Evolutionary conservation across 1,284 basidiomycete genomes (phyloP).

Genomic region (Papiliotrema terrestris): DNA sequence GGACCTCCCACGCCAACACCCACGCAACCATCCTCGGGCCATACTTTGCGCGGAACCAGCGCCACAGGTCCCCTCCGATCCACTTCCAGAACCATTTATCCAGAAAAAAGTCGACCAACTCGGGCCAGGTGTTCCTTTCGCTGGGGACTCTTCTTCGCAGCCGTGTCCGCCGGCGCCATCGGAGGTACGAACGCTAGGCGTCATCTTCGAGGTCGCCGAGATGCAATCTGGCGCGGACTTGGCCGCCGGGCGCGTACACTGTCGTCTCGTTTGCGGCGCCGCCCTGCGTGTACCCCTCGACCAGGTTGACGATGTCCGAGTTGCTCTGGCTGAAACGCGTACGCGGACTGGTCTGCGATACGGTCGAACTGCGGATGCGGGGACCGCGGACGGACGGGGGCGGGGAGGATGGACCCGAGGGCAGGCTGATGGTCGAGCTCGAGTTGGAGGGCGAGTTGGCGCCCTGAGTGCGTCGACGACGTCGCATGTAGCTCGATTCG

Average conservation of each 20-base stretch:
- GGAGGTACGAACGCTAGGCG: neutral
- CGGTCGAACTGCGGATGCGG: constrained; percentile 28
- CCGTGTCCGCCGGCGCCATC: too few species aligned
- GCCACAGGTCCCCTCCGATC: too few species aligned
- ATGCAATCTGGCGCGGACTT: constrained; percentile 26
- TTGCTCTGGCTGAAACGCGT: constrained; percentile 33
- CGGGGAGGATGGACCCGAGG: constrained; percentile 28
- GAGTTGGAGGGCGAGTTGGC: constrained; percentile 21
- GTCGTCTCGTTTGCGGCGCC: constrained; percentile 47
- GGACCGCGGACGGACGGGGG: constrained; percentile 23
- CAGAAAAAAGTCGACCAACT: too few species aligned
- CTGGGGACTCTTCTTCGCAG: too few species aligned
- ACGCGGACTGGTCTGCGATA: constrained; percentile 10
- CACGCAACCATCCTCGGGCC: too few species aligned
- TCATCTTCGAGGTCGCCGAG: constrained; percentile 37
- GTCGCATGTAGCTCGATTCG: constrained; percentile 1
- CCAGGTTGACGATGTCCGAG: constrained; percentile 18
- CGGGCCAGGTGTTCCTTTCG: too few species aligned
- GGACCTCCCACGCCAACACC: too few species aligned
- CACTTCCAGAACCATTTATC: too few species aligned
- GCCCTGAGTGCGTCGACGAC: constrained; percentile 8
- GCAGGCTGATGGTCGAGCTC: neutral
- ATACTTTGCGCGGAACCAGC: too few species aligned
- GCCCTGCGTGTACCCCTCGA: constrained; percentile 44
- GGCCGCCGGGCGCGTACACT: constrained; percentile 42